Evolutionary conservation across 1,284 basidiomycete species (phyloP).

Genomic region (Trichosporon sp.): DNA sequence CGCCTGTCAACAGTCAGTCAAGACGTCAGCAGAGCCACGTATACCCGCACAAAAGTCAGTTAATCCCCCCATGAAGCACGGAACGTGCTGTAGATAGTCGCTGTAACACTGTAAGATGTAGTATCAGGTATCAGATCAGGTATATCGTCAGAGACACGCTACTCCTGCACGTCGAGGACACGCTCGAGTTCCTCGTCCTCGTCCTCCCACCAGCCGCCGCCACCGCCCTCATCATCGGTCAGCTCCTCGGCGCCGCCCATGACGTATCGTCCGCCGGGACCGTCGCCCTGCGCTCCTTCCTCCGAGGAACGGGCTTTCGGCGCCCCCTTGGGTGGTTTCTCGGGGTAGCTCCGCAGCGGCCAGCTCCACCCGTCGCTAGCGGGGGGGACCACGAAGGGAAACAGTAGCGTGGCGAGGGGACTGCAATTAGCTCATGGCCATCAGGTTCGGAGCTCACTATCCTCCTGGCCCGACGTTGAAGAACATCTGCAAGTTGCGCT

Average conservation of each 20-base stretch:
- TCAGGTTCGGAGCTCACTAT: slow-evolving; percentile 64
- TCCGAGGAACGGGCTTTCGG: slow-evolving; percentile 30
- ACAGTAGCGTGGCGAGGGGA: slow-evolving; percentile 71
- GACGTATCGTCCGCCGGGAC: slow-evolving; percentile 54
- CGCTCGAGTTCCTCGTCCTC: neutral
- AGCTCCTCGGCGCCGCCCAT: slow-evolving; percentile 48
- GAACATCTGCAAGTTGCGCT: slow-evolving; percentile 75
- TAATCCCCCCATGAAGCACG: neutral
- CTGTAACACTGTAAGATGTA: slow-evolving; percentile 11
- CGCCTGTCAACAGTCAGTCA: neutral
- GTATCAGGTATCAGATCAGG: neutral
- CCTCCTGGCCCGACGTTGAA: slow-evolving; percentile 81
- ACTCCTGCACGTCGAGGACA: neutral
- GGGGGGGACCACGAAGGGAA: slow-evolving; percentile 79
- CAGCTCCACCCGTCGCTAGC: slow-evolving; percentile 81
- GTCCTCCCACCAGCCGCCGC: slow-evolving; percentile 33
- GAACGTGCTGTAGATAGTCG: neutral
- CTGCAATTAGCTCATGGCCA: slow-evolving; percentile 56
- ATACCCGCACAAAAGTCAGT: slow-evolving; percentile 2
- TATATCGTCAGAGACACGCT: neutral
- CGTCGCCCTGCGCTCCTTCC: slow-evolving; percentile 68
- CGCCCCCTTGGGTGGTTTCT: neutral
- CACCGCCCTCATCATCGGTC: slow-evolving; percentile 36
- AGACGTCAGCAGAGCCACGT: neutral
- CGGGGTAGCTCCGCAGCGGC: slow-evolving; percentile 37